Conservation (phyloP, 305 asterid species). For the Solanum hybrid region DNA sequence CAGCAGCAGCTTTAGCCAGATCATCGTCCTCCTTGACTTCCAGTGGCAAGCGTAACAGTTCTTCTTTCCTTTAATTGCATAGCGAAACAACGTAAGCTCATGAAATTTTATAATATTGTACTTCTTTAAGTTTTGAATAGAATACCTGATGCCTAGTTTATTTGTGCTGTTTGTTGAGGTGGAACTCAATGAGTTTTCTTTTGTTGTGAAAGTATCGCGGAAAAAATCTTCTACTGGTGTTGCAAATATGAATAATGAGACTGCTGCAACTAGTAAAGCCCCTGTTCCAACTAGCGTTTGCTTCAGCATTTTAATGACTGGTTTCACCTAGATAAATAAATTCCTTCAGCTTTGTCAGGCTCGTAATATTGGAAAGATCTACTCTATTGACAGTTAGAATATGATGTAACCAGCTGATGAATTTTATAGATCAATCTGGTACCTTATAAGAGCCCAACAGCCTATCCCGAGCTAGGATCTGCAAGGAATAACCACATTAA, state of each 20-base stretch:
- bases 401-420: background rate
- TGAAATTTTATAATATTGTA: background rate
- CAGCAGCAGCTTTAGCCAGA: conserved; percentile 85
- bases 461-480: conserved; percentile 91
- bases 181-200: conserved; percentile 30
- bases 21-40: conserved; percentile 66
- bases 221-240: conserved; percentile 77
- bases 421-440: conserved; percentile 2
- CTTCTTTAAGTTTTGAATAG: background rate
- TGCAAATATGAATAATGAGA: conserved; percentile 54
- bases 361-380: background rate
- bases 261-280: conserved; percentile 67
- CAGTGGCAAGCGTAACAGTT: conserved; percentile 57
- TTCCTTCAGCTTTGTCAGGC: background rate
- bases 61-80: conserved; percentile 48
- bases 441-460: conserved; percentile 87
- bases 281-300: conserved; percentile 90
- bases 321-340: conserved; percentile 56
- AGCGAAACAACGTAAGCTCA: background rate
- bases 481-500: conserved; percentile 11
- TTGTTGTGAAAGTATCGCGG: conserved; percentile 28
- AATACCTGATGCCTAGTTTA: conserved; percentile 49
- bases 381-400: background rate
- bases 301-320: conserved; percentile 81
- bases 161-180: conserved; percentile 30